Conservation (phyloP, 2,329 filamentous ascomycete genomes). For the Monascus ruber region DNA sequence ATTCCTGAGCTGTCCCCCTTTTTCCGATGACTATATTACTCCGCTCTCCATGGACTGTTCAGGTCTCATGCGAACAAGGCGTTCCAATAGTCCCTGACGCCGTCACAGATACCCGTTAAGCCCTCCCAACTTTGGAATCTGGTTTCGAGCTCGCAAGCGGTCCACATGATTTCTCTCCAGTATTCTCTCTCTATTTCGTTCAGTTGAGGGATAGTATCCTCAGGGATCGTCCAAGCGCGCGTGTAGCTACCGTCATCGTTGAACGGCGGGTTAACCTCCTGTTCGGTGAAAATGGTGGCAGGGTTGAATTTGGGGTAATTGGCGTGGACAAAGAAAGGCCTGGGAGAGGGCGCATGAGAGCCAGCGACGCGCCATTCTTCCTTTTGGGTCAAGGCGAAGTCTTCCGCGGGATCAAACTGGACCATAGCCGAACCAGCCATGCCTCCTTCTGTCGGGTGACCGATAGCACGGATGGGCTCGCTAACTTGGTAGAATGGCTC, state of each 20-base stretch:
- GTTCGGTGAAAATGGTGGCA: slow-evolving; percentile 22
- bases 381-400: slow-evolving; percentile 16
- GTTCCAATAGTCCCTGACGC: slow-evolving; percentile 23
- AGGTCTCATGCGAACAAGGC: slow-evolving; percentile 15
- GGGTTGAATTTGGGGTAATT: slow-evolving; percentile 32
- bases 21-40: too few relatives aligned
- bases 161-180: slow-evolving; percentile 29
- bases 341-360: slow-evolving; percentile 17
- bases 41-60: too few relatives aligned
- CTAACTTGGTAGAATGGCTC: slow-evolving; percentile 33
- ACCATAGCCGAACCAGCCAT: slow-evolving; percentile 28
- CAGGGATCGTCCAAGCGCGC: slow-evolving; percentile 20
- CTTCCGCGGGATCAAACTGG: slow-evolving; percentile 25
- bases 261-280: slow-evolving; percentile 17
- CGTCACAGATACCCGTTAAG: slow-evolving; percentile 21
- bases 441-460: slow-evolving; percentile 16
- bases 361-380: slow-evolving; percentile 16
- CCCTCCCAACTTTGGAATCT: slow-evolving; percentile 22
- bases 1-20: too few relatives aligned
- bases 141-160: slow-evolving; percentile 26
- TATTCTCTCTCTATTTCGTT: slow-evolving; percentile 27
- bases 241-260: slow-evolving; percentile 22
- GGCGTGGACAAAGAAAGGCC: slow-evolving; percentile 30
- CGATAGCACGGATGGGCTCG: slow-evolving; percentile 23
- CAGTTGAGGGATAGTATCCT: slow-evolving; percentile 18